These are phyloP conservation scores for Lasiodiplodia gonubiensis DNA, from an alignment of 2,329 filamentous ascomycete genomes.

Conservation along the genomic window DNA sequence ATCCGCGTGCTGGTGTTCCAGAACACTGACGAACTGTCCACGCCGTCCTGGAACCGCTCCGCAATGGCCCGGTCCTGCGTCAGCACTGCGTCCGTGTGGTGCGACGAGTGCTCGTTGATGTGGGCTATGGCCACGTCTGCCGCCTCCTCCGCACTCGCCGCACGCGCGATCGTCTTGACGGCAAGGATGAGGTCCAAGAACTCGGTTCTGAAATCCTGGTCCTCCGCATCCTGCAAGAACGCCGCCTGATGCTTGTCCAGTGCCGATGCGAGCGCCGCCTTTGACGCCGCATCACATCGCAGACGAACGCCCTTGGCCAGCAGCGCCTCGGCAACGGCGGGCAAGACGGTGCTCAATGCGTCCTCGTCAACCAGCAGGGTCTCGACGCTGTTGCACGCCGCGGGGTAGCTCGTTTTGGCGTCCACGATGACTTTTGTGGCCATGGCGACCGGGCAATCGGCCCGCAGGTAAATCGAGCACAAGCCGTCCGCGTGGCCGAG, in stretches of 20 bases:
- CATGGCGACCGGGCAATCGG: constrained; percentile 73
- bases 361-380: constrained; percentile 83
- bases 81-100: constrained; percentile 92
- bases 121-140: constrained; percentile 78
- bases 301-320: constrained; percentile 78
- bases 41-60: constrained; percentile 79
- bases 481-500: constrained; percentile 95
- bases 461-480: constrained; percentile 84
- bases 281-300: constrained; percentile 75
- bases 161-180: constrained; percentile 72
- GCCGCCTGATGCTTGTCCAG: constrained; percentile 50
- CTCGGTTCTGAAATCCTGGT: constrained; percentile 83
- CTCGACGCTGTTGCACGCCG: constrained; percentile 94
- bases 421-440: constrained; percentile 82
- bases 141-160: constrained; percentile 32
- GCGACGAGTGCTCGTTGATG: constrained; percentile 90
- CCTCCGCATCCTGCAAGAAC: constrained; percentile 67
- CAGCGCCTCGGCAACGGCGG: constrained; percentile 74
- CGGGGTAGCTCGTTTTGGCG: constrained; percentile 92
- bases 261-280: constrained; percentile 62
- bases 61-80: constrained; percentile 72
- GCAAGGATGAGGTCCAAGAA: constrained; percentile 85
- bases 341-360: constrained; percentile 70
- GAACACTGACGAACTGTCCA: constrained; percentile 92
- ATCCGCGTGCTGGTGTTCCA: constrained; percentile 97